Evolutionary conservation across 2,329 filamentous ascomycete species (phyloP).

Genomic region (Arthrobotrys pseudoclavata): DNA sequence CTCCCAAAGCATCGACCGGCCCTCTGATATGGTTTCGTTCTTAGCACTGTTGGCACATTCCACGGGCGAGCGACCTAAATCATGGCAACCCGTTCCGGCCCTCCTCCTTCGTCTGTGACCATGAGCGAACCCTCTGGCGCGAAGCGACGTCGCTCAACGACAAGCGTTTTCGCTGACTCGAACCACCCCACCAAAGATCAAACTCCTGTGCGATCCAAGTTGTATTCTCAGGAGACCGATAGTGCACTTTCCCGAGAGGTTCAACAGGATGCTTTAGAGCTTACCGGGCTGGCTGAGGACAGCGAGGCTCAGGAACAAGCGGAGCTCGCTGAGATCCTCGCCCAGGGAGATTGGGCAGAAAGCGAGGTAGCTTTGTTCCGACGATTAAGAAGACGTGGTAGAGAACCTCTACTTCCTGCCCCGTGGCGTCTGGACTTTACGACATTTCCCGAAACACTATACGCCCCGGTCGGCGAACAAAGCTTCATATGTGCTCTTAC

Average conservation of each 20-base stretch:
- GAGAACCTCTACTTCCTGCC: slow-evolving; percentile 49
- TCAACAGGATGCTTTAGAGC: slow-evolving; percentile 51
- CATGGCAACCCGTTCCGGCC: background rate
- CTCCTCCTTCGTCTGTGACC: background rate
- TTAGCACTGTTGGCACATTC: slow-evolving; percentile 8
- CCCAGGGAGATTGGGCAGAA: slow-evolving; percentile 47
- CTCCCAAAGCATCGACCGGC: slow-evolving; percentile 1
- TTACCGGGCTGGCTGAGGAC: slow-evolving; percentile 34
- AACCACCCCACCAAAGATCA: slow-evolving; percentile 15
- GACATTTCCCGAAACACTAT: slow-evolving; percentile 51
- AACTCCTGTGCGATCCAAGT: slow-evolving; percentile 12
- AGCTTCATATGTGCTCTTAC: slow-evolving; percentile 58
- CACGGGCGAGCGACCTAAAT: slow-evolving; percentile 12
- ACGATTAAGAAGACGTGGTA: slow-evolving; percentile 46
- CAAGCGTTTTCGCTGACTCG: slow-evolving; percentile 34
- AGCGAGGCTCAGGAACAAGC: slow-evolving; percentile 40
- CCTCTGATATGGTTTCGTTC: slow-evolving; percentile 17
- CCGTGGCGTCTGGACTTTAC: slow-evolving; percentile 56
- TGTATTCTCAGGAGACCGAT: background rate
- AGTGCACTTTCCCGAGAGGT: slow-evolving; percentile 44
- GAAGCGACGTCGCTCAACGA: slow-evolving; percentile 52
- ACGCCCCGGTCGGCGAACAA: slow-evolving; percentile 48
- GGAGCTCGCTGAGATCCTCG: slow-evolving; percentile 50
- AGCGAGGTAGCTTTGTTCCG: slow-evolving; percentile 48
- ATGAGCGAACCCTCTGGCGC: slow-evolving; percentile 2